Base-by-base conservation (phyloP, 2,329 filamentous ascomycete species). In the Scedosporium aurantiacum region DNA sequence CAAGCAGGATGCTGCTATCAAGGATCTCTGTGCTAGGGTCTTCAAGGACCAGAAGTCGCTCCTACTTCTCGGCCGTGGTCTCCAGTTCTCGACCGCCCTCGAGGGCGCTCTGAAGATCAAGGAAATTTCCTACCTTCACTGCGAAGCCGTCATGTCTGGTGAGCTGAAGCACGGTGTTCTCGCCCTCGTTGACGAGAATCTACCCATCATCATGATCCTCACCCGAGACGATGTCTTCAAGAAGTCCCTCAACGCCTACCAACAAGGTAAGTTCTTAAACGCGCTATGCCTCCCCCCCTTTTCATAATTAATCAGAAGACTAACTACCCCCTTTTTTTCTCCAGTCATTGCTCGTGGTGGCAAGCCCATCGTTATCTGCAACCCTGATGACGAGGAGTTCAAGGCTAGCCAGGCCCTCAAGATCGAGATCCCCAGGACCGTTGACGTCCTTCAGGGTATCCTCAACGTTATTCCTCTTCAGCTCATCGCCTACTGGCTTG, bases 51-150 rank as follows among this genome's bases (percentile, higher is more conserved):
- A 99, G 78, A 97, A 97, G 86, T 95, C 90, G 66, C 78, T 99
- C 70, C 82, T 99, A 64, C 85, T 99, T 61, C 84, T 99, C 64
- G 94, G 94, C 64, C 90, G 94, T 81, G 94, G 94, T 68, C 91
- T 91, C 73, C 94, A 99, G 79, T 96, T 92, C 81, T 92, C 93
- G 63, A 99, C 94, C 69, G 94, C 94, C 62, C 86, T 99, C 23
- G 94, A 99, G 81, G 94, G 91, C 77, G 94, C 94, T 58, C 82
- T 99, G 68, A 99, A 99, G 83, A 99, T 99, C 78, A 99, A 99
- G 85, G 94, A 99, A 79, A 99, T 99, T 70, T 97, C 93, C 18
- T 99, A 99, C 78, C 89, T 99, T 63, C 94, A 99, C 78, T 99
- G 94, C 77, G 94, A 99, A 80, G 94, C 94, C 69, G 94, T 99